Percentiles rank a stretch among this genome's conserved stretches.
These are phyloP conservation scores for Globisporangium sylvaticum DNA, from an alignment of 352 stramenopile species.

Conservation along the genomic window DNA sequence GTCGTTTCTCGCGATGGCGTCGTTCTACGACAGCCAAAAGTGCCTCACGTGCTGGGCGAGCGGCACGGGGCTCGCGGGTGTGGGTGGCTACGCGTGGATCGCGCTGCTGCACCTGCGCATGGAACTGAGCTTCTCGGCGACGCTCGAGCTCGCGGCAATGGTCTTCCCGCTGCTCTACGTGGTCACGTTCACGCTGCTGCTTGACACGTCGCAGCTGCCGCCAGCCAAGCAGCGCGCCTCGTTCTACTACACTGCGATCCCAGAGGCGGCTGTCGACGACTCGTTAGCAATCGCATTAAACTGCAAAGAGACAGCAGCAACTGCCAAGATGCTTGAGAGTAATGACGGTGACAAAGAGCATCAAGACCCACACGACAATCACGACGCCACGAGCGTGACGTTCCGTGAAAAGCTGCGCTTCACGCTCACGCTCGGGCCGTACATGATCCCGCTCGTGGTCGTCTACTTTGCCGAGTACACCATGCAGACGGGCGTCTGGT, in stretches of 20 bases:
- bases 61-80: constrained; percentile 90
- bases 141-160: constrained; percentile 41
- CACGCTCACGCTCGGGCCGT: constrained; percentile 83
- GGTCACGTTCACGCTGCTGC: constrained; percentile 54
- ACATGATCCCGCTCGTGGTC: constrained; percentile 88
- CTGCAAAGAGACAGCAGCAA: neutral
- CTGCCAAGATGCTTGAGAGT: constrained; percentile 3
- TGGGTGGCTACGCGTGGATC: constrained; percentile 90
- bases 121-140: constrained; percentile 62
- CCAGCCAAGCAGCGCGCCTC: constrained; percentile 12
- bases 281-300: neutral
- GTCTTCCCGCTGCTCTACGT: constrained; percentile 69
- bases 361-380: neutral
- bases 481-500: constrained; percentile 92
- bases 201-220: constrained; percentile 50
- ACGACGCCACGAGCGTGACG: constrained; percentile 27
- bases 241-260: constrained; percentile 37
- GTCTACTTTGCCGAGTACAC: constrained; percentile 95
- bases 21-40: constrained; percentile 70
- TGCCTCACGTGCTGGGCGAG: constrained; percentile 91
- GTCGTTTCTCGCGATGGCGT: constrained; percentile 85
- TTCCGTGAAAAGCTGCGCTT: constrained; percentile 62
- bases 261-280: constrained; percentile 24
- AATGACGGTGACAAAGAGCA: constrained; percentile 1
- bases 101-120: constrained; percentile 66